These are phyloP conservation scores for Lasiosphaeria miniovina DNA, from an alignment of 495 filamentous ascomycete genomes.

Conservation along the genomic window DNA sequence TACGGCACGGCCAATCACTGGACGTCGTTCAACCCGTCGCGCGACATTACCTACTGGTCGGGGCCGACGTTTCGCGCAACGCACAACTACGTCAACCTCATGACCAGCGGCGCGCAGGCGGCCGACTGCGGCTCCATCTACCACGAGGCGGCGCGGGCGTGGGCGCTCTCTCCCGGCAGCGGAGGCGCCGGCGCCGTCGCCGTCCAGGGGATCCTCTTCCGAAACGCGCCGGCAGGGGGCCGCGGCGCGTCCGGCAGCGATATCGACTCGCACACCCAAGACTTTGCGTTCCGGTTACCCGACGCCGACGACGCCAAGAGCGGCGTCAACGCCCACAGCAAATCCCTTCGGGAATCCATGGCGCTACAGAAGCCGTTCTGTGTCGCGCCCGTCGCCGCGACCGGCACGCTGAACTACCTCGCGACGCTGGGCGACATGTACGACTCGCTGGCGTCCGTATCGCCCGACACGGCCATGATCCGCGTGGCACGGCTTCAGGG, in stretches of 20 bases:
- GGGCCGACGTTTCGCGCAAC: neutral
- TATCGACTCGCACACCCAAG: neutral
- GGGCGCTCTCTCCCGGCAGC: neutral
- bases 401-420: neutral
- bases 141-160: neutral
- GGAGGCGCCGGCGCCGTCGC: too few species aligned
- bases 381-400: neutral
- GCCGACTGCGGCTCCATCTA: neutral
- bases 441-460: neutral
- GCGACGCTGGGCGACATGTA: neutral
- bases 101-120: neutral
- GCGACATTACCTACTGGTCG: conserved; percentile 1
- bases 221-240: neutral
- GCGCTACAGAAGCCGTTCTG: neutral
- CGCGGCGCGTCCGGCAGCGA: neutral
- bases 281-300: neutral
- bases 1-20: conserved; percentile 1
- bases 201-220: neutral
- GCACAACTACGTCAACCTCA: neutral
- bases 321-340: neutral
- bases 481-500: neutral
- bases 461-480: neutral
- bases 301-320: neutral
- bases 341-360: neutral
- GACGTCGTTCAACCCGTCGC: neutral